These are phyloP conservation scores for Lagenidium giganteum DNA, from an alignment of 352 stramenopile species.

Conservation along the genomic window DNA sequence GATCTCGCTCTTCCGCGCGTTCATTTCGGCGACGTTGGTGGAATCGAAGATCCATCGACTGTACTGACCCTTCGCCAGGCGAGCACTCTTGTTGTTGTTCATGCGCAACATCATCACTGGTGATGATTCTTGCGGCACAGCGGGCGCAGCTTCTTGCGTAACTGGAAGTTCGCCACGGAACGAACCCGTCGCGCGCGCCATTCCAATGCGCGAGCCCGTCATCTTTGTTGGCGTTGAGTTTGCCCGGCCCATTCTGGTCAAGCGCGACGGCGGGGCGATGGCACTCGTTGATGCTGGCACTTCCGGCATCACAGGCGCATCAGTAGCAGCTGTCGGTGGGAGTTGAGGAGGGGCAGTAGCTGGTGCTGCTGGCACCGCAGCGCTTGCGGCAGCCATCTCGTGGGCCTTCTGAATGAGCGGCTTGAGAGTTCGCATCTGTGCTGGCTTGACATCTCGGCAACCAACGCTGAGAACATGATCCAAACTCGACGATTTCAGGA, in stretches of 20 bases:
- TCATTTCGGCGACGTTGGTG: constrained; percentile 45
- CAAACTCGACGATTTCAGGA: constrained; percentile 64
- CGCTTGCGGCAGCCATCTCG: constrained; percentile 26
- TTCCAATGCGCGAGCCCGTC: no score
- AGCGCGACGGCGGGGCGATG: constrained; percentile 9
- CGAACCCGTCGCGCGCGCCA: no score
- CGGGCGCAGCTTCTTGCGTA: constrained; percentile 10
- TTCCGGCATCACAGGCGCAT: not conserved
- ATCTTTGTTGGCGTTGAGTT: no score
- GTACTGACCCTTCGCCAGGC: constrained; percentile 39
- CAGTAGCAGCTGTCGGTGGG: not conserved
- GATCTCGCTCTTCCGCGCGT: constrained; percentile 47
- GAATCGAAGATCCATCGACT: constrained; percentile 71
- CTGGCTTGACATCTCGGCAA: constrained; percentile 68
- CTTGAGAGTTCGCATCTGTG: constrained; percentile 69
- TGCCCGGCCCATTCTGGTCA: not conserved
- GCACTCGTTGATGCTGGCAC: not conserved
- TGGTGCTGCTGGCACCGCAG: no score
- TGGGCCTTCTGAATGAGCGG: constrained; percentile 66
- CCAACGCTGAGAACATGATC: constrained; percentile 50
- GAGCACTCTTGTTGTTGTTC: constrained; percentile 37
- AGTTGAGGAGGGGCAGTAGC: not conserved
- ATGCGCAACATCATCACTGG: constrained; percentile 31
- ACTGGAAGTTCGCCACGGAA: constrained; percentile 6
- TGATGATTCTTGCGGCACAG: constrained; percentile 16